Percentiles rank a stretch among this genome's conserved stretches.
Evolutionary conservation across 2,329 filamentous ascomycete genomes (phyloP).

Genomic region (Botrytis squamosa): DNA sequence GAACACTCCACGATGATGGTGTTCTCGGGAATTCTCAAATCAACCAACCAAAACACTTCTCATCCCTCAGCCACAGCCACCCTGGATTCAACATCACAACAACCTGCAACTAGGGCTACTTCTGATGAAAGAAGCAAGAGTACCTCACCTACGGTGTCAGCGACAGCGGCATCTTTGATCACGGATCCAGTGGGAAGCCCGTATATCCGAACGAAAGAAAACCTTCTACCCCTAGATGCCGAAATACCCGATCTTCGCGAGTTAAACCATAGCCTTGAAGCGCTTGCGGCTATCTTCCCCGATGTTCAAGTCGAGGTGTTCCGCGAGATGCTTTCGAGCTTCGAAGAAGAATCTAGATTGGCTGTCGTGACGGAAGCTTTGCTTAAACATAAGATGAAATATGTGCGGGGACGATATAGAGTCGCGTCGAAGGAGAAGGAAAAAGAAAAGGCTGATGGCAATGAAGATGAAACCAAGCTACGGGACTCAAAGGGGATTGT

Average conservation of each 20-base stretch:
- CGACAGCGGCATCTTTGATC: constrained; percentile 26
- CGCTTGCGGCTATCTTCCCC: constrained; percentile 71
- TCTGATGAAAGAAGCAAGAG: constrained; percentile 28
- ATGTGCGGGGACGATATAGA: constrained; percentile 68
- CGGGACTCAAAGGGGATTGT: constrained; percentile 40
- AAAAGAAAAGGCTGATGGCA: constrained; percentile 33
- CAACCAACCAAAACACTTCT: constrained; percentile 41
- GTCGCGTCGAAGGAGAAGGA: constrained; percentile 41
- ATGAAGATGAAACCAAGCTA: constrained; percentile 27
- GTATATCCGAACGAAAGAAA: constrained; percentile 56
- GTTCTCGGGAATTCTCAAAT: constrained; percentile 49
- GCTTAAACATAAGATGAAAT: constrained; percentile 67
- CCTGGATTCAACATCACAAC: constrained; percentile 33
- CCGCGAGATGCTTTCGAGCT: constrained; percentile 73
- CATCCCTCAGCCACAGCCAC: constrained; percentile 28
- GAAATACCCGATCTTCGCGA: constrained; percentile 64
- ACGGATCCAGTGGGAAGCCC: constrained; percentile 30
- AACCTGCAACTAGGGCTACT: constrained; percentile 18
- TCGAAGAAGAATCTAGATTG: constrained; percentile 73
- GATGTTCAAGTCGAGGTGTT: constrained; percentile 81
- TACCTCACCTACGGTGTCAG: constrained; percentile 33
- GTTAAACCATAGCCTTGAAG: constrained; percentile 68
- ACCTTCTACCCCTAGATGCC: constrained; percentile 48
- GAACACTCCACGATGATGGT: constrained; percentile 46
- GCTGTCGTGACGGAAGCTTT: constrained; percentile 75